Evolutionary conservation across 192 early-diverging fungal species (phyloP), one percentile per base, ranked within the genome.

Genomic region (Podila horticola): DNA sequence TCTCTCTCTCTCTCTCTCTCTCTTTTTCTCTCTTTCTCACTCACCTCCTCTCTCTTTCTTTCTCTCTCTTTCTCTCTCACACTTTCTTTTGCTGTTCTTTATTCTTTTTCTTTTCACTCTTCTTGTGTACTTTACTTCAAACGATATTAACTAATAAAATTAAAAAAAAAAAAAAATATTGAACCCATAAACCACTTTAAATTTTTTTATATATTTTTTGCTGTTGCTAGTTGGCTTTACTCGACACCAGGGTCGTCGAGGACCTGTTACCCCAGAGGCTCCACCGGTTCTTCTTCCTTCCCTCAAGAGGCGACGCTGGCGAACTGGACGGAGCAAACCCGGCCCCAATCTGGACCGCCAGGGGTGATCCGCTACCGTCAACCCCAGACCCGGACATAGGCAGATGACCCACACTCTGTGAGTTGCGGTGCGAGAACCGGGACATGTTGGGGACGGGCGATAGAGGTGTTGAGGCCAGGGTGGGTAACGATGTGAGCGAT

Each of bases 261-360:
- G 41, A 15, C 9, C 24, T 55, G 52, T n/a, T 55, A 11, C 75
- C 60, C 69, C 69, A 79, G n/a, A 79, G 66, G 69, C 70, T 79
- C 76, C 76, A 79, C 12, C 76, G 64, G 67, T 79, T 64, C 45
- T 68, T 71, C 50, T 71, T 79, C 59, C 68, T 79, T 19, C 57
- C 68, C 29, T 28, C 11, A 9, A 28, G 10, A 61, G 59, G 59
- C 6, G 52, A 22, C 17, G 52, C n/a, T n/a, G n/a, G n/a, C n/a
- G n/a, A 24, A 5, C 22, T 19, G 22, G 52, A 55, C 41, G 1
- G 41, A 1, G 15, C 41, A 45, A 55, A 55, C 52, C 22, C n/a
- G n/a, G n/a, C 49, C 49, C 20, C 41, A 17, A 12, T 45, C 15
- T 45, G 41, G 41, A 17, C 41, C 15, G 41, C 41, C 41, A 45